Conservation (phyloP, 2,329 filamentous ascomycete species). For the Calonectria crousiana region DNA sequence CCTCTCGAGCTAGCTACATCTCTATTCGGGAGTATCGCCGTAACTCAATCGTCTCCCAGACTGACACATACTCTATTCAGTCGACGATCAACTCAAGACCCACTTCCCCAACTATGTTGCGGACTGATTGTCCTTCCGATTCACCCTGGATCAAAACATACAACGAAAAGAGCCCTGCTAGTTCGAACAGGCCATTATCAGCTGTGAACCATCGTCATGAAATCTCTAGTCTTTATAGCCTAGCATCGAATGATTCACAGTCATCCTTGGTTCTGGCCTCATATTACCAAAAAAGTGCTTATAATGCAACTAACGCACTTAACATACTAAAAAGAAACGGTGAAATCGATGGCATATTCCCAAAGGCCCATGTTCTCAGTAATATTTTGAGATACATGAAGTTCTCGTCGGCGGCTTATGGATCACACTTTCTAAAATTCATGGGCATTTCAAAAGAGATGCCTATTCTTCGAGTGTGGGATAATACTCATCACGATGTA, state of each 20-base stretch:
- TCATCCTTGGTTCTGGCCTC: slow-evolving; percentile 65
- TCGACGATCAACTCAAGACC: slow-evolving; percentile 58
- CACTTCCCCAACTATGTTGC: slow-evolving; percentile 55
- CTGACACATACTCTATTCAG: slow-evolving; percentile 67
- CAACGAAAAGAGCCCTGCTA: slow-evolving; percentile 28
- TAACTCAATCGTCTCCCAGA: slow-evolving; percentile 67
- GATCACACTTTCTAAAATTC: slow-evolving; percentile 71
- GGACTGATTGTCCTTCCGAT: slow-evolving; percentile 42
- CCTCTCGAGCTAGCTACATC: slow-evolving; percentile 62
- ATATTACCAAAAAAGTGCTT: slow-evolving; percentile 61
- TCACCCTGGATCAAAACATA: slow-evolving; percentile 35
- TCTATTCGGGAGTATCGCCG: slow-evolving; percentile 64
- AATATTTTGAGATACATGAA: slow-evolving; percentile 76
- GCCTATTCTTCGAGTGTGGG: slow-evolving; percentile 55
- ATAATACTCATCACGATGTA: slow-evolving; percentile 70
- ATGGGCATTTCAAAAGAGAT: slow-evolving; percentile 70
- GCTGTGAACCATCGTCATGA: slow-evolving; percentile 40
- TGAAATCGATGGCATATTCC: slow-evolving; percentile 69
- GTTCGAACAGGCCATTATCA: slow-evolving; percentile 39
- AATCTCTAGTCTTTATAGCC: slow-evolving; percentile 70
- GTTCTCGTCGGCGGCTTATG: slow-evolving; percentile 76
- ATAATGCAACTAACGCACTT: slow-evolving; percentile 61
- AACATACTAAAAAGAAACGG: slow-evolving; percentile 64
- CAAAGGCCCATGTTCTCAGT: slow-evolving; percentile 68
- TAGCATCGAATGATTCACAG: slow-evolving; percentile 68